Percentiles rank a stretch among this genome's conserved stretches.
phyloP scores from a whole-genome alignment of 2,329 filamentous ascomycete genomes.

The Acephala macrosclerotiorum region DNA sequence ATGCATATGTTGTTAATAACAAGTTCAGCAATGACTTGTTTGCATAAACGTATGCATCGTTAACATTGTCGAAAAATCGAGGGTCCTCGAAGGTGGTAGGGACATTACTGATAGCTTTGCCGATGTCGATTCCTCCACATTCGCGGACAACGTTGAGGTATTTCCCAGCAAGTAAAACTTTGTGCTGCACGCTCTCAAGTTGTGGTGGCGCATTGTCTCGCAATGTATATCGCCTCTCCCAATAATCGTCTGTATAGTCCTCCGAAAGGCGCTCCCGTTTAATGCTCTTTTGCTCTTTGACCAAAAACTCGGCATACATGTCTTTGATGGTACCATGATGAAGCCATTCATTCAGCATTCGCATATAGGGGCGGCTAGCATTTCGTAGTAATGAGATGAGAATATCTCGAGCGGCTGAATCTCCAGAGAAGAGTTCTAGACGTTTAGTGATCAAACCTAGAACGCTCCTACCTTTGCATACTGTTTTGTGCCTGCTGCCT shows the following conservation, averaged over 20 bases:
- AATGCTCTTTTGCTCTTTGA: slow-evolving; percentile 97
- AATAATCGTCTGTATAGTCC: slow-evolving; percentile 99
- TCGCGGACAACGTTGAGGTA: slow-evolving; percentile 99
- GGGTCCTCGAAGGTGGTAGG: slow-evolving; percentile 91
- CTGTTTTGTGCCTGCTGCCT: slow-evolving; percentile 84
- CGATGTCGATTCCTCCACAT: slow-evolving; percentile 94
- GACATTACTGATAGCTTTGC: slow-evolving; percentile 84
- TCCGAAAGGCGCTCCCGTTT: slow-evolving; percentile 88
- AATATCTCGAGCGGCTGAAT: slow-evolving; percentile 84
- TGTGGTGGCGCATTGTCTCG: slow-evolving; percentile 93
- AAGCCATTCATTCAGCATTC: slow-evolving; percentile 98
- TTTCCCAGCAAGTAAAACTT: slow-evolving; percentile 93
- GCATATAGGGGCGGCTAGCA: slow-evolving; percentile 93
- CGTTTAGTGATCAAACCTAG: slow-evolving; percentile 85
- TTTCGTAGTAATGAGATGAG: slow-evolving; percentile 85
- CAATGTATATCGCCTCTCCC: slow-evolving; percentile 97
- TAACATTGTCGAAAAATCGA: slow-evolving; percentile 94
- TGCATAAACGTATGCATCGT: slow-evolving; percentile 91
- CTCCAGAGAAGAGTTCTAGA: slow-evolving; percentile 89
- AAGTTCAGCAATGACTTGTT: slow-evolving; percentile 93
- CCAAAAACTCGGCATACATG: slow-evolving; percentile 89
- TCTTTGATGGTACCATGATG: slow-evolving; percentile 96
- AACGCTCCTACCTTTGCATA: slow-evolving; percentile 97
- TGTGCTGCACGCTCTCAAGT: slow-evolving; percentile 88
- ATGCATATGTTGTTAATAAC: slow-evolving; percentile 88